Conservation (phyloP, 2,329 filamentous ascomycete species). For the Bipolaris zeicola region DNA sequence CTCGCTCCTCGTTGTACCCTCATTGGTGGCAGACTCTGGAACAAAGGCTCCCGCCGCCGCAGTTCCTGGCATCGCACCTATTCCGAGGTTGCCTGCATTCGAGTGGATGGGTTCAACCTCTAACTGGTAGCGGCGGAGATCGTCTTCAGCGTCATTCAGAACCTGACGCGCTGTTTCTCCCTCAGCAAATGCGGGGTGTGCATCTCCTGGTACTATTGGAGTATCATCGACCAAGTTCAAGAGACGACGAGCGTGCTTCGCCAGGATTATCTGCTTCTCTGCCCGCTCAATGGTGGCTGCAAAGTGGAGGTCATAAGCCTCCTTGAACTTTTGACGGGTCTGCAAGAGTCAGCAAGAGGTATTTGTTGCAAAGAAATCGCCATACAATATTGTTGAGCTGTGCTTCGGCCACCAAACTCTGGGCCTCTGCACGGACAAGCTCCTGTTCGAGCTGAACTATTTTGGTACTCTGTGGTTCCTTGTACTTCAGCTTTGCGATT, state of each 20-base stretch:
- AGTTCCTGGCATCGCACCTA: constrained; percentile 52
- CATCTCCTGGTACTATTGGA: constrained; percentile 85
- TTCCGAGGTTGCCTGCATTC: constrained; percentile 55
- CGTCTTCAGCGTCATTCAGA: constrained; percentile 89
- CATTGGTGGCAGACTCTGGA: constrained; percentile 13
- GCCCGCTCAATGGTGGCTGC: constrained; percentile 91
- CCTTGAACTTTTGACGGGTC: constrained; percentile 95
- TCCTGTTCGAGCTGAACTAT: constrained; percentile 91
- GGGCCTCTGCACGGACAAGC: constrained; percentile 91
- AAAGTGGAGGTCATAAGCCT: constrained; percentile 88
- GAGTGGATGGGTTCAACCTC: constrained; percentile 61
- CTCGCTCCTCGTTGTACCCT: constrained; percentile 21
- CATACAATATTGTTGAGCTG: constrained; percentile 89
- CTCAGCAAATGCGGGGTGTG: constrained; percentile 70
- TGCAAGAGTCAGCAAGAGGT: constrained; percentile 47
- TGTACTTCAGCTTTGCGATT: constrained; percentile 87
- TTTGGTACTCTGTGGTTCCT: constrained; percentile 83
- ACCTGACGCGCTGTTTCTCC: constrained; percentile 76
- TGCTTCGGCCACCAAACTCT: constrained; percentile 93
- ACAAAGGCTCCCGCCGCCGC: constrained; percentile 3
- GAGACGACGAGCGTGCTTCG: constrained; percentile 85
- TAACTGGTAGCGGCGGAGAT: constrained; percentile 76
- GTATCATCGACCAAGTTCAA: constrained; percentile 86
- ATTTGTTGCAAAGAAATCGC: neutral
- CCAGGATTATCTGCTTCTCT: constrained; percentile 95